Evolutionary conservation across 768 basidiomycete species (phyloP).

Genomic region (Porphyrellus cyaneotinctus): DNA sequence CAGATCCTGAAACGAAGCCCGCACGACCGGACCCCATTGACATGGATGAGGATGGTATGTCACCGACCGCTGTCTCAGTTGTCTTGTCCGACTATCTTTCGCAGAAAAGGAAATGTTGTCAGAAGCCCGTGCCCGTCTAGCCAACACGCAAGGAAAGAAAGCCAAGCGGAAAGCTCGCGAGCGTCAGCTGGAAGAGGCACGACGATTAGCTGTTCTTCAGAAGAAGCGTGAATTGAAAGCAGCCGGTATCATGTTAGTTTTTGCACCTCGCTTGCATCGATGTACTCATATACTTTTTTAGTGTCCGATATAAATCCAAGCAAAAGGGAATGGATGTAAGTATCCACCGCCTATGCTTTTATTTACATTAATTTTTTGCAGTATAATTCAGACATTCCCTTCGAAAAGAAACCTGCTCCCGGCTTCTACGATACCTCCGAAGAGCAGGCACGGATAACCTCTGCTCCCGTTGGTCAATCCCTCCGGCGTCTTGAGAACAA

Average conservation of each 20-base stretch:
- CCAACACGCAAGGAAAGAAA: conserved; percentile 99
- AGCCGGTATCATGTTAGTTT: conserved; percentile 88
- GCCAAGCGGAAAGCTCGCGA: conserved; percentile 98
- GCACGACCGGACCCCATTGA: conserved; percentile 98
- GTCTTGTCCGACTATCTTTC: conserved; percentile 4
- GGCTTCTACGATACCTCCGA: conserved; percentile 98
- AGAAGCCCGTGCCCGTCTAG: conserved; percentile 94
- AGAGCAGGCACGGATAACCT: conserved; percentile 80
- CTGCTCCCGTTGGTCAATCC: conserved; percentile 89
- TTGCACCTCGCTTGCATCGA: neutral
- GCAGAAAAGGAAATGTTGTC: conserved; percentile 99
- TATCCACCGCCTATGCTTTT: conserved; percentile 3
- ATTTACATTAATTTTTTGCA: conserved; percentile 28
- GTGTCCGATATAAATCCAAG: conserved; percentile 92
- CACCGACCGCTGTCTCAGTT: neutral
- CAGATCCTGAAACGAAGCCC: conserved; percentile 97
- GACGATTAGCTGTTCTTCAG: conserved; percentile 89
- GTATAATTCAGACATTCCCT: conserved; percentile 98
- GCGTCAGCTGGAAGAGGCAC: conserved; percentile 93
- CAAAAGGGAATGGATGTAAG: conserved; percentile 96
- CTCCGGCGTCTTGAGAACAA: conserved; percentile 94
- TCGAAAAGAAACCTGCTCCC: conserved; percentile 92
- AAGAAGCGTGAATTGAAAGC: conserved; percentile 98
- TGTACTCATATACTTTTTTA: conserved; percentile 26
- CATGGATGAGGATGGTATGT: conserved; percentile 97